Evolutionary conservation across 2,329 filamentous ascomycete species (phyloP).

Genomic region (Blumeriella jaapii): DNA sequence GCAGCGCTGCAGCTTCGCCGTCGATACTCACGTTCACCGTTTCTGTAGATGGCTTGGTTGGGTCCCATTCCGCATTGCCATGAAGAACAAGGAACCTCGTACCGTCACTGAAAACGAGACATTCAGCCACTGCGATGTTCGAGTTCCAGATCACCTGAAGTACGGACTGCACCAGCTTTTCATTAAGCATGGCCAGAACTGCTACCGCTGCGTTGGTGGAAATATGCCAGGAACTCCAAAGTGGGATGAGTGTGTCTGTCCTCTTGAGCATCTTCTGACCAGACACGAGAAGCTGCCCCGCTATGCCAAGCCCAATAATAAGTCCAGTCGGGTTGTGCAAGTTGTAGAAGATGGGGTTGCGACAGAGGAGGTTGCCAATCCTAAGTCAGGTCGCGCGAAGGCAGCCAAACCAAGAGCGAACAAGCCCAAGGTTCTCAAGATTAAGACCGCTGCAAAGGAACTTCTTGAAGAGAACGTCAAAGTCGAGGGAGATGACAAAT

Average conservation of each 20-base stretch:
- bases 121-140: constrained; percentile 41
- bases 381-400: background rate
- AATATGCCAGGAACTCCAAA: constrained; percentile 48
- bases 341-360: background rate
- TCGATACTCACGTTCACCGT: constrained; percentile 45
- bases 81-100: background rate
- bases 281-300: constrained; percentile 38
- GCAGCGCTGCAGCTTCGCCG: constrained; percentile 41
- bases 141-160: constrained; percentile 40
- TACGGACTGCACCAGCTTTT: constrained; percentile 45
- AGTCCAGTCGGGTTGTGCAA: constrained; percentile 1
- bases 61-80: constrained; percentile 38
- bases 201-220: constrained; percentile 33
- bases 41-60: constrained; percentile 42
- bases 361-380: background rate
- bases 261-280: constrained; percentile 50
- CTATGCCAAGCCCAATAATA: constrained; percentile 4
- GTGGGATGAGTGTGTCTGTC: constrained; percentile 49
- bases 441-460: too few relatives aligned
- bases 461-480: too few relatives aligned
- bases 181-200: constrained; percentile 40
- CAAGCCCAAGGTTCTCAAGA: background rate
- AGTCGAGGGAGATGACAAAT: too few relatives aligned
- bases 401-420: background rate
- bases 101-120: constrained; percentile 30